Evolutionary conservation across 345 rosid genomes (phyloP), one percentile per base, ranked within the genome.

Genomic region (Physaria fendleri): DNA sequence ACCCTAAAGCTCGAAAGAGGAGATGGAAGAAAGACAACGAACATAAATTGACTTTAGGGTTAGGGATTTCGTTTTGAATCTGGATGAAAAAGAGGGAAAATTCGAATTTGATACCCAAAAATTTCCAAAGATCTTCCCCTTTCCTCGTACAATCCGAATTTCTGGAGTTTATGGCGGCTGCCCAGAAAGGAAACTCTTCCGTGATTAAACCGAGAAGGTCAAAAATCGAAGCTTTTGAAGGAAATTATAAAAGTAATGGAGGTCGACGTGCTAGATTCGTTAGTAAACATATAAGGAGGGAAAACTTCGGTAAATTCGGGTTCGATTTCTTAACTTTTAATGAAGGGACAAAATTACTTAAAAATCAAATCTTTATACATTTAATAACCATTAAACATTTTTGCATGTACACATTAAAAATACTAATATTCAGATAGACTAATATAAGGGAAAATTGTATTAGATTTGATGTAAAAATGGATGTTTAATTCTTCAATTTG

Each of bases 101-200:
- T 21, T 48, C 65, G 23, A 39, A 39, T 16, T 32, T 29, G 11
- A 57, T 21, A 47, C 20, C 18, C 21, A 40, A 14, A 56, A 35
- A 5, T 16, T 25, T 5, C 28, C 12, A 12, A 59, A 12, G 12
- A 61, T 51, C 9, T 34, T 12, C 17, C 34, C 45, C 47, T 18
- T 18, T 51, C 27, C 48, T 21, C 17, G 62, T 6, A 21, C 22
- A 53, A 61, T 69, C 39, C 37, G 64, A 62, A n/a, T 8, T 56
- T 70, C 64, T 63, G 63, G 74, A 60, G 72, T 32, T 57, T 57
- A 11, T 10, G 67, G 40, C 37, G 65, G 38, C 33, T 17, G 28
- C 29, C 7, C 10, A 8, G 18, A 59, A 59, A 41, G 56, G 30
- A 67, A 58, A 59, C 46, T 52, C 34, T 52, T 43, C 11, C 6